Evolutionary conservation across 805 yeast genomes (phyloP).

Genomic region (Teunomyces kruisii): DNA sequence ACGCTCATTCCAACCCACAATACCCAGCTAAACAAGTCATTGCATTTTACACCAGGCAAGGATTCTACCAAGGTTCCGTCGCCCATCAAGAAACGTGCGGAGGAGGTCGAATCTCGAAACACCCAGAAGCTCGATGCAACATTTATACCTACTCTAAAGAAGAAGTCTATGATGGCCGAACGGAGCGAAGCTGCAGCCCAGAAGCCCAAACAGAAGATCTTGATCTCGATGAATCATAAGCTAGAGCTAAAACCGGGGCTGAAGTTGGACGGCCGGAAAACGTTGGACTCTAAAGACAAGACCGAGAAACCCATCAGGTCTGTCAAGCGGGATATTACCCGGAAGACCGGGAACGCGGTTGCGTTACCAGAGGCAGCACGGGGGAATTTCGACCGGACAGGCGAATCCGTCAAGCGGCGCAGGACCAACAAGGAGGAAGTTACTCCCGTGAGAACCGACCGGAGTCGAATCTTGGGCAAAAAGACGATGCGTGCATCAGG

Average conservation of each 20-base stretch:
- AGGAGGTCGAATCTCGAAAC: slow-evolving; percentile 10
- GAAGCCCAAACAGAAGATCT: slow-evolving; percentile 27
- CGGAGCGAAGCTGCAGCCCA: slow-evolving; percentile 25
- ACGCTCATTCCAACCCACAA: slow-evolving; percentile 34
- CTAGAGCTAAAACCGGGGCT: slow-evolving; percentile 7
- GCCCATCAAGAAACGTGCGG: slow-evolving; percentile 14
- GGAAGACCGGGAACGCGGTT: slow-evolving; percentile 25
- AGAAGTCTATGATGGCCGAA: slow-evolving; percentile 29
- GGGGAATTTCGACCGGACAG: slow-evolving; percentile 15
- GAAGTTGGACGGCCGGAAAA: slow-evolving; percentile 9
- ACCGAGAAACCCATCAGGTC: neutral
- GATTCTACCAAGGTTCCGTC: slow-evolving; percentile 10
- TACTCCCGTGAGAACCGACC: neutral
- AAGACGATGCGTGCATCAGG: slow-evolving; percentile 12
- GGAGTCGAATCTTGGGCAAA: slow-evolving; percentile 8
- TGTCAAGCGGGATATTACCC: slow-evolving; percentile 29
- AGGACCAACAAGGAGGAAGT: slow-evolving; percentile 2
- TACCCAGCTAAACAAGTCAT: slow-evolving; percentile 18
- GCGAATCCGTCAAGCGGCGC: slow-evolving; percentile 4
- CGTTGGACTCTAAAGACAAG: slow-evolving; percentile 29
- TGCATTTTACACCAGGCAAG: slow-evolving; percentile 6
- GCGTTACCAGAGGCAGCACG: slow-evolving; percentile 41
- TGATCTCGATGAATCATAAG: slow-evolving; percentile 24
- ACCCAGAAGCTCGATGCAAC: slow-evolving; percentile 15
- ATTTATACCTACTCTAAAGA: slow-evolving; percentile 21